Conservation (phyloP, 441 rosid species). For the Populus hybrid region DNA sequence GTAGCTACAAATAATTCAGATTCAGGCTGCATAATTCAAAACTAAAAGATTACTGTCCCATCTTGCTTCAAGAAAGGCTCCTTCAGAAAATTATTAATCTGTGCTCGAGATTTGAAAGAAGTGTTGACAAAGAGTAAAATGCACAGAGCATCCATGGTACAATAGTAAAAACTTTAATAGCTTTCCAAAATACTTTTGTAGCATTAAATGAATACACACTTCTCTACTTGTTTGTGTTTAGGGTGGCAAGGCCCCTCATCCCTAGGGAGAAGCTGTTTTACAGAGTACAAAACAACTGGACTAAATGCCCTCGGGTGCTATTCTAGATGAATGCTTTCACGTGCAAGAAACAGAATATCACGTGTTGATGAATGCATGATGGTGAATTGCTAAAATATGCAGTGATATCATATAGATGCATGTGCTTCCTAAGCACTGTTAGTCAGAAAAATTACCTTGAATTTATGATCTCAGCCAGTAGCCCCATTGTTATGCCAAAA, state of each 20-base stretch:
- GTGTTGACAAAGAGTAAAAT: not conserved
- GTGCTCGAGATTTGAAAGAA: not conserved
- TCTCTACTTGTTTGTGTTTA: not conserved
- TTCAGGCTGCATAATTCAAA: not conserved
- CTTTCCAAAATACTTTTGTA: not conserved
- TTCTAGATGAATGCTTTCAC: not conserved
- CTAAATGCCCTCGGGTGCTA: not conserved
- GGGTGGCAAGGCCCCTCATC: not conserved
- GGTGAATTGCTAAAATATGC: not conserved
- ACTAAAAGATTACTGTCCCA: not conserved
- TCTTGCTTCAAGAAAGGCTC: not conserved
- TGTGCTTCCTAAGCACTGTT: constrained; percentile 13
- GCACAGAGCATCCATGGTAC: not conserved
- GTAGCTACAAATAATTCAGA: not conserved
- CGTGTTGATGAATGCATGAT: not conserved
- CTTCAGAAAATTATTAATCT: not conserved
- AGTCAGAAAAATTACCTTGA: constrained; percentile 61
- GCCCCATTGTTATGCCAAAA: constrained; percentile 91
- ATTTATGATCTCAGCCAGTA: constrained; percentile 95
- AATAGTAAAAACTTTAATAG: not conserved
- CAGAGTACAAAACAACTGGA: not conserved
- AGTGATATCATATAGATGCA: not conserved
- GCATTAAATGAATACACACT: not conserved
- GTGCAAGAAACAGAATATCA: not conserved
- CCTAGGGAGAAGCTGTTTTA: not conserved